Base-by-base conservation (phyloP, 2,329 filamentous ascomycete species). In the Aspergillus sp. region DNA sequence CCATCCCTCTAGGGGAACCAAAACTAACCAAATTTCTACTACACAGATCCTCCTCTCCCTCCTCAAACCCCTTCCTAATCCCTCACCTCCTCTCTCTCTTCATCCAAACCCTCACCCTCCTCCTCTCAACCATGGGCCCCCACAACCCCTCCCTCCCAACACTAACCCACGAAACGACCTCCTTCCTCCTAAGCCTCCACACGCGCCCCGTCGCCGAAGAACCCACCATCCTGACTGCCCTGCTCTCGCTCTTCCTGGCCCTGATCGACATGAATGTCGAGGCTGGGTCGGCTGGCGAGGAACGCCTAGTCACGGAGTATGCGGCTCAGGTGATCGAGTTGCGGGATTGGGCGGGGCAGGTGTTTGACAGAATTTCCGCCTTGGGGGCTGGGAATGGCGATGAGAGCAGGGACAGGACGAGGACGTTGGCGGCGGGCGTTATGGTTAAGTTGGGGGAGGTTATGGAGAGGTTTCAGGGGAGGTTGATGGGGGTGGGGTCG, bases 101-200 rank as follows among this genome's bases (percentile, higher is more conserved):
- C 73, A 79, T 98, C 36, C 93, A 96, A 74, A 99, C 95, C 0
- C 81, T 98, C 0, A 89, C 90, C 1, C 80, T 99, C 7, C 80
- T 96, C 36, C 78, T 98, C 50, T 89, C 96, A 66, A 90, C 94
- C 0, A 86, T 90, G 0, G 95, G 95, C 0, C 90, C 93, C 0
- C 87, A 89, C 56, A 93, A 90, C 0, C 81, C 93, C 0, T 82
- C 86, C 1, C 83, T 98, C 0, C 87, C 89, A 1, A 86, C 91
- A 57, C 87, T 97, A 81, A 97, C 92, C 1, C 81, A 86, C 10
- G 92, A 97, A 75, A 85, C 96, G 18, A 93, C 93, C 86, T 85
- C 89, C 50, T 77, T 99, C n/a, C 79, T 98, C 2, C 85, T 97
- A 67, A 81, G 84, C 2, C 80, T 96, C 2, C 84, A 85, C 81